Conservation (phyloP, 805 yeast genomes). For the Lachancea lanzarotensis region DNA sequence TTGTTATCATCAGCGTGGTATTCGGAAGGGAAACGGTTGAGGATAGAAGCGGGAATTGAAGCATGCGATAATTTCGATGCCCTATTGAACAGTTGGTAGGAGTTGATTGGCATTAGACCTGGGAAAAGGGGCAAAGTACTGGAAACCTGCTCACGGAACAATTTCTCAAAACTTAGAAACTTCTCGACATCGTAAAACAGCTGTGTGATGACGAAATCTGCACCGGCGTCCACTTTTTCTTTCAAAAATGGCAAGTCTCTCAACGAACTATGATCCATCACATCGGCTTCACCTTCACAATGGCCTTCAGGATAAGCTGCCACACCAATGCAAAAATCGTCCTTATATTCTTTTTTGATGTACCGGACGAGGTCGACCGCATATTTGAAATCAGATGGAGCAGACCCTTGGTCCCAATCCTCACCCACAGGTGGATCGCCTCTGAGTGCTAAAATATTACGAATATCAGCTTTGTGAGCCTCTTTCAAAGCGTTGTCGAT, state of each 20-base stretch:
- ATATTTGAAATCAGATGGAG: slow-evolving; percentile 54
- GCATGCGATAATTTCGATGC: slow-evolving; percentile 90
- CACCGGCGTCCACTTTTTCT: slow-evolving; percentile 89
- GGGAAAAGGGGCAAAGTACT: slow-evolving; percentile 60
- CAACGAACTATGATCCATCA: slow-evolving; percentile 52
- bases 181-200: slow-evolving; percentile 81
- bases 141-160: slow-evolving; percentile 39
- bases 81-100: slow-evolving; percentile 72
- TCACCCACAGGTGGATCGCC: slow-evolving; percentile 89
- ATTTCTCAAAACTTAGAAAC: slow-evolving; percentile 57
- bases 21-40: slow-evolving; percentile 46
- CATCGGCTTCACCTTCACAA: slow-evolving; percentile 70
- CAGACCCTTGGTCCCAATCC: slow-evolving; percentile 25
- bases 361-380: slow-evolving; percentile 86
- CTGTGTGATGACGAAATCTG: slow-evolving; percentile 89
- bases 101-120: slow-evolving; percentile 87
- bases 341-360: slow-evolving; percentile 63
- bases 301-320: slow-evolving; percentile 99
- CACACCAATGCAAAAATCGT: slow-evolving; percentile 88
- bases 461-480: slow-evolving; percentile 73
- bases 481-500: slow-evolving; percentile 71
- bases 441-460: slow-evolving; percentile 84
- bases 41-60: slow-evolving; percentile 55
- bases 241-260: slow-evolving; percentile 73
- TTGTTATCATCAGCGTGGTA: slow-evolving; percentile 67